These are phyloP conservation scores for Teratosphaeria zuluensis DNA, from an alignment of 2,329 filamentous ascomycete species.

Conservation along the genomic window DNA sequence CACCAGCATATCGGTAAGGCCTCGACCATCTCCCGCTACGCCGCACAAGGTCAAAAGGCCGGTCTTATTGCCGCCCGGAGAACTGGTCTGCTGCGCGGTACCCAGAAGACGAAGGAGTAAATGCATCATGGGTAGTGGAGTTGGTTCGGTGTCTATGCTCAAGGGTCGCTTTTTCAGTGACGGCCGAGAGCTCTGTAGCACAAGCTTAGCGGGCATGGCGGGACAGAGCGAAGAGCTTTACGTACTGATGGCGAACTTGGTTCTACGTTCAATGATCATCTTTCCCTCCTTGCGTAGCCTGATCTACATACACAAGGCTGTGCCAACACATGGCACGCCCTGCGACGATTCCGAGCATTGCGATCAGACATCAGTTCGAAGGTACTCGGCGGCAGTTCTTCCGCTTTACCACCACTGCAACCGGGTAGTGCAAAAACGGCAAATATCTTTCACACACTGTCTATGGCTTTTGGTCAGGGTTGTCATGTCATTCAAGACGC, in stretches of 20 bases:
- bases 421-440: too few relatives aligned
- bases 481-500: too few relatives aligned
- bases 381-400: too few relatives aligned
- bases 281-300: neutral
- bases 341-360: too few relatives aligned
- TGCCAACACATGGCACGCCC: too few relatives aligned
- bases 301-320: neutral
- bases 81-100: slow-evolving; percentile 99
- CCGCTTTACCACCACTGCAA: too few relatives aligned
- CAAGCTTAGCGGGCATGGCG: slow-evolving; percentile 8
- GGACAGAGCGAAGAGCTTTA: neutral
- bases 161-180: slow-evolving; percentile 14
- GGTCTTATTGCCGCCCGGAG: slow-evolving; percentile 99
- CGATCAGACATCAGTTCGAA: too few relatives aligned
- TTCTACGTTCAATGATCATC: neutral
- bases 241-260: neutral
- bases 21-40: slow-evolving; percentile 97
- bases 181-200: slow-evolving; percentile 15
- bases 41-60: slow-evolving; percentile 97
- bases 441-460: too few relatives aligned
- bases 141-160: slow-evolving; percentile 19
- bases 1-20: slow-evolving; percentile 99
- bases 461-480: too few relatives aligned
- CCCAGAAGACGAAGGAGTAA: slow-evolving; percentile 96
- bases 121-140: slow-evolving; percentile 21